phyloP scores from a whole-genome alignment of 148 eudicot species.

The Amaranthus cruentus region DNA sequence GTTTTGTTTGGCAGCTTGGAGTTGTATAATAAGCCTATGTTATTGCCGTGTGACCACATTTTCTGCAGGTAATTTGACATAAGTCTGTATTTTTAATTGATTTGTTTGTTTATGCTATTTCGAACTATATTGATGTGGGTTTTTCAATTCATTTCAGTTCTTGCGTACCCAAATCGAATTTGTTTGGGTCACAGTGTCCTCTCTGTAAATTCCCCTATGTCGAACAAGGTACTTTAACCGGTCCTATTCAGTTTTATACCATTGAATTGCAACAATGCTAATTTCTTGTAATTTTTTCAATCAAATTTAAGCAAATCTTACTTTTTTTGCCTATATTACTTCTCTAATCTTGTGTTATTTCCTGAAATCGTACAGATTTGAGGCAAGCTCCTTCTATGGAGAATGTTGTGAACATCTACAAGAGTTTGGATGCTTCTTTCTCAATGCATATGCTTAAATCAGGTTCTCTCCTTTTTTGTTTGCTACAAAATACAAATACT shows the following conservation, averaged over 20 bases:
- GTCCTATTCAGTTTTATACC: not conserved
- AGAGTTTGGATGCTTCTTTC: conserved; percentile 58
- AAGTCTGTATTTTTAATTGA: not conserved
- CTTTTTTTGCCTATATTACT: not conserved
- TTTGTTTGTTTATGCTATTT: not conserved
- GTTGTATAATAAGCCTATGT: conserved; percentile 51
- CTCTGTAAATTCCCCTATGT: conserved; percentile 46
- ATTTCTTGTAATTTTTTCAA: not conserved
- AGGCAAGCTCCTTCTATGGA: conserved; percentile 67
- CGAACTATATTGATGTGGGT: not conserved
- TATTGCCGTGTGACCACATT: conserved; percentile 81
- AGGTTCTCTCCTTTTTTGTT: conserved; percentile 10
- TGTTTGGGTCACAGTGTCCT: conserved; percentile 48
- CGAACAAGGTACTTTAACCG: conserved; percentile 38
- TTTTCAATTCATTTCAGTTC: conserved; percentile 34
- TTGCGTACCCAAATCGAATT: conserved; percentile 43
- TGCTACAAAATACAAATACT: too few species aligned
- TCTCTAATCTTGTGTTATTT: not conserved
- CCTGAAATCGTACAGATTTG: conserved; percentile 45
- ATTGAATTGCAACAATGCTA: too few species aligned
- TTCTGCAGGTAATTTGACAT: conserved; percentile 52
- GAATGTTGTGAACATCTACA: conserved; percentile 57
- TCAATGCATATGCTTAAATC: conserved; percentile 41
- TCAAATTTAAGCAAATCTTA: not conserved
- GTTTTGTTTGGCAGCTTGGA: conserved; percentile 43